Base-by-base conservation (phyloP, 2,329 filamentous ascomycete genomes). In the Ascochyta fabae region DNA sequence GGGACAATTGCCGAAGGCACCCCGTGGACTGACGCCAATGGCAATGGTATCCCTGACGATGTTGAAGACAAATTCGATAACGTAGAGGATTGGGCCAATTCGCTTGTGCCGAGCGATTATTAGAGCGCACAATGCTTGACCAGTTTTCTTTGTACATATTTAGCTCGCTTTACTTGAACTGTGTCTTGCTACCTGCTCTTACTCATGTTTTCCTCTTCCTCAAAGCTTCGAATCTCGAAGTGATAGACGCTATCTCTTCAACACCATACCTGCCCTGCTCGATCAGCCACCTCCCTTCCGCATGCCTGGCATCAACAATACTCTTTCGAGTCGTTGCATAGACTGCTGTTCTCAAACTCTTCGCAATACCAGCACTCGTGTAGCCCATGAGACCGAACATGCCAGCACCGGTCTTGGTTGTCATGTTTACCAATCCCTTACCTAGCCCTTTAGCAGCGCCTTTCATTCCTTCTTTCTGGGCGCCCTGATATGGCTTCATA, bases 401-500 rank as follows among this genome's bases (percentile, higher is more conserved):
- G 24, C 50, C 62, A 43, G 59, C 59, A 13, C 56, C 52, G 12
- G 38, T 58, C 38, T 66, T 65, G 1, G 60, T 56, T 0, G 48
- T 29, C 24, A 66, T 29, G 27, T 29, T 29, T 10, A 29, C 7
- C 27, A 29, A 10, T 12, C 75, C 77, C 46, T 75, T 78, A 1
- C 67, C 70, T 0, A 77, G 35, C 0, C 75, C 65, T 39, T 67
- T 67, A 2, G 53, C 70, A 6, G 92, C 78, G 1, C 92, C 92
- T 5, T 77, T 79, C 2, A 76, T 67, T 2, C 86, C 86, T 53
- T 85, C 83, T 55, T 88, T 84, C 64, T 83, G 83, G 12, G 83
- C 84, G 13, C 86, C 91, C 53, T 82, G 82, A 1, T 87, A 72
- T 0, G 92, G 92, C 61, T 94, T 90, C 0, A 85, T 91, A 6